Evolutionary conservation across 1,284 basidiomycete genomes (phyloP), one percentile per base, ranked within the genome.

Genomic region (Rhodotorula sp.): DNA sequence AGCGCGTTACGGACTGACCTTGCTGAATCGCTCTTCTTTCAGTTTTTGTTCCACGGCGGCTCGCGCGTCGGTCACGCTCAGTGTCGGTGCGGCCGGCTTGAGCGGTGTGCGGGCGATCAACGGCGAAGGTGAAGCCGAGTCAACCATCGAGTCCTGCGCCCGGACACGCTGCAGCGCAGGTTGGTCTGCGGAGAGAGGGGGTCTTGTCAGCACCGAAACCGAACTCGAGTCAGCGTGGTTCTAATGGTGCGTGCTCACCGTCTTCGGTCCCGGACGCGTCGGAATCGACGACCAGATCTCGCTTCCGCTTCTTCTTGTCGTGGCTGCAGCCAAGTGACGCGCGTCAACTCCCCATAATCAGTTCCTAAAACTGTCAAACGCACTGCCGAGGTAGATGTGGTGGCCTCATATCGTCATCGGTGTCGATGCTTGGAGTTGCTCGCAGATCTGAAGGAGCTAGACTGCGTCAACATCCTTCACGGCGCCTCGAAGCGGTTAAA

Each of bases 251-350:
- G 15, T 4, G 16, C 52, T 16, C 23, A 73, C 68, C 62, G 31
- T 51, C 60, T 16, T 73, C 76, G 0, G 76, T 67, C 2, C 67
- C 74, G 0, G 74, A 75, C 2, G 64, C 73, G 48, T 77, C 76
- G 3, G 76, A 76, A 54, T 77, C 74, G 26, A 71, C 26, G 7
- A 77, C 56, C 1, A 64, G 63, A 6, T 72, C 74, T 15, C 72
- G 72, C 58, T 73, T 76, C 31, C 74, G 72, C 69, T 76, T 76
- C 64, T 73, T 71, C 64, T 73, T 72, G 43, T 77, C 72, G 58
- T 63, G 65, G 23, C 69, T 69, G 61, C 18, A 18, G 10, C 10
- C 39, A 15, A 8, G 18, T 8, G 18, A 21, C 14, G 2, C 16
- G 3, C 7, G 12, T 16, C 16, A 26, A 7, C 12, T 56, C 54